Evolutionary conservation across 306 rosid species (phyloP), one percentile per base, ranked within the genome.

Genomic region (Hippophae rhamnoides): DNA sequence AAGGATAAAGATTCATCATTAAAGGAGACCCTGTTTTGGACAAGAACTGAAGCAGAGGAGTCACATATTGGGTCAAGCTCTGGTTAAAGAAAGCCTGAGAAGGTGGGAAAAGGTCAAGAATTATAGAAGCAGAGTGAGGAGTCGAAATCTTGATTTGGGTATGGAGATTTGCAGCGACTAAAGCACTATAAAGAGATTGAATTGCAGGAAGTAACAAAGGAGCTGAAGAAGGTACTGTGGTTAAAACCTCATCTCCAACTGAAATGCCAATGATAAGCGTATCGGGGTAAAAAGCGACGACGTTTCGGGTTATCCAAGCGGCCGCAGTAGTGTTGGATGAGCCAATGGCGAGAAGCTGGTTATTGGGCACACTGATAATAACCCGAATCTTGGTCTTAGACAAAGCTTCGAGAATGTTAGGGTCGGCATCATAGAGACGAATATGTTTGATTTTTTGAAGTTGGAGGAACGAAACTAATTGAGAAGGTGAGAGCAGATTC

Each of bases 41-140:
- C 40, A 76, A 72, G 64, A 89, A 86, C 72, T 56, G 78, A 57
- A 86, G 85, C 31, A 89, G 54, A 31, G 95, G 95, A 11, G 78
- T 60, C 2, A 89, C 42, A 42, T 64, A 9, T 0, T 75, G 76
- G 8, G 72, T 11, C 11, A 74, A 64, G 76, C 72, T 77, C 14
- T 89, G 87, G 76, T 89, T 89, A 70, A 89, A 89, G 69, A 71
- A 89, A 5, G 97, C 82, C 49, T 89, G 97, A 6, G 97, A 89
- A 6, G 97, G 97, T 4, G 97, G 97, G 51, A 89, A 89, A 3
- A 95, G 82, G 58, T 86, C 79, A 0, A 79, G 78, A 52, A 89
- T 72, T 2, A 86, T 52, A 6, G 92, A 75, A 0, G 92, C 85
- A 0, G 97, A 76, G 52, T 79, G 86, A 2, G 97, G 95, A 45